Evolutionary conservation across 2,329 filamentous ascomycete genomes (phyloP).

Genomic region (Aspergillus fructus): DNA sequence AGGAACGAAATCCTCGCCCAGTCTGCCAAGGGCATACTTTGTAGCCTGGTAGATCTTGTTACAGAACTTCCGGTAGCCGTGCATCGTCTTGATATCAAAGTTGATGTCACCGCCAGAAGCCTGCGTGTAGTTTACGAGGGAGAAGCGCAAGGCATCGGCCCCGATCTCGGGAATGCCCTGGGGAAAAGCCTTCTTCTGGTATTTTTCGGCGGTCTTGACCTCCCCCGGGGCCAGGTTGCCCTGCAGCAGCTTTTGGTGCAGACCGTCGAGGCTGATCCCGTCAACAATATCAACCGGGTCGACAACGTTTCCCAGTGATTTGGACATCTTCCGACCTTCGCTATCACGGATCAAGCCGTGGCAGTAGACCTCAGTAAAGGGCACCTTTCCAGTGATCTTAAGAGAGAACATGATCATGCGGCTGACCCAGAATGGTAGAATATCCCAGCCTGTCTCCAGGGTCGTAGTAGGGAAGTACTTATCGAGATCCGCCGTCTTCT

Average conservation of each 20-base stretch:
- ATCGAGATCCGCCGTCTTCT: conserved; percentile 73
- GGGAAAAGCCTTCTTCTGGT: conserved; percentile 91
- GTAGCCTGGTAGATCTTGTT: conserved; percentile 98
- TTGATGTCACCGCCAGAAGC: conserved; percentile 62
- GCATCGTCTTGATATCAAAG: conserved; percentile 80
- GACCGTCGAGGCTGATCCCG: conserved; percentile 72
- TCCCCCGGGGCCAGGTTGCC: conserved; percentile 87
- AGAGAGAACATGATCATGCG: conserved; percentile 94
- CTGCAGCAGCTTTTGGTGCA: conserved; percentile 75
- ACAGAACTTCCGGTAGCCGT: conserved; percentile 91
- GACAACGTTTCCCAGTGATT: conserved; percentile 92
- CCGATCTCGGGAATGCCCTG: conserved; percentile 93
- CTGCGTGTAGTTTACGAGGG: conserved; percentile 75
- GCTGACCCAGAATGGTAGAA: conserved; percentile 82
- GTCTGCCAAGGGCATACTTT: conserved; percentile 74
- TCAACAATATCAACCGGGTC: conserved; percentile 91
- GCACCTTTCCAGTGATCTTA: conserved; percentile 86
- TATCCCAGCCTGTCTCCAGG: conserved; percentile 93
- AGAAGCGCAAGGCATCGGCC: conserved; percentile 87
- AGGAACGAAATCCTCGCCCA: conserved; percentile 46
- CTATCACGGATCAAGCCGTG: conserved; percentile 90
- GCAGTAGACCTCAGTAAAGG: conserved; percentile 96
- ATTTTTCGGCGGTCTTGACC: conserved; percentile 82
- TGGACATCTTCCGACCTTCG: conserved; percentile 95
- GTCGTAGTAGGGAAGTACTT: conserved; percentile 83